Evolutionary conservation across 1,284 basidiomycete genomes (phyloP).

Genomic region (Sporisorium reilianum): DNA sequence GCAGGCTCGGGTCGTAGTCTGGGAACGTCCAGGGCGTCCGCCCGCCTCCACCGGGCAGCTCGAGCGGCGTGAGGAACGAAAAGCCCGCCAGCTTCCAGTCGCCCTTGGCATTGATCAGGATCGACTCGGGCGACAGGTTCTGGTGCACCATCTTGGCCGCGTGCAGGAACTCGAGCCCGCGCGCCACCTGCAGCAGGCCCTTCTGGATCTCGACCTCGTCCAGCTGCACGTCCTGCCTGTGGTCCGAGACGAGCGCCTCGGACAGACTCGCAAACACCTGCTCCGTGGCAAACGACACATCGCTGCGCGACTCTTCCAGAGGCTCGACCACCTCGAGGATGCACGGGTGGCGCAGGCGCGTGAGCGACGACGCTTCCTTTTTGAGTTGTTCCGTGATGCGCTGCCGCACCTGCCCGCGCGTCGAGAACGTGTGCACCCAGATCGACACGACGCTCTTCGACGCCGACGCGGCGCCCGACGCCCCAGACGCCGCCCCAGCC

Average conservation of each 20-base stretch:
- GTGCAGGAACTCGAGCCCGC: conserved; percentile 92
- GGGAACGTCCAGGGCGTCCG: conserved; percentile 88
- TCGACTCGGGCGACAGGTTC: conserved; percentile 80
- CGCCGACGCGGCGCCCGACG: conserved; percentile 5
- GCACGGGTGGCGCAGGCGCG: conserved; percentile 89
- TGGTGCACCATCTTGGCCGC: conserved; percentile 90
- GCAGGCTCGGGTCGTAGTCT: conserved; percentile 83
- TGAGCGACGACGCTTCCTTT: conserved; percentile 79
- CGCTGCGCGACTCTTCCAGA: conserved; percentile 86
- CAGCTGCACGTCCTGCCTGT: conserved; percentile 55
- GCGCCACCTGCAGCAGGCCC: conserved; percentile 91
- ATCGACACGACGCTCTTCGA: conserved; percentile 49
- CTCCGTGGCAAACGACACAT: conserved; percentile 93
- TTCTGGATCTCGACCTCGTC: conserved; percentile 85
- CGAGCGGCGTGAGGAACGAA: conserved; percentile 82
- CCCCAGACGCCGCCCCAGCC: conserved; percentile 6
- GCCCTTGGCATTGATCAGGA: conserved; percentile 75
- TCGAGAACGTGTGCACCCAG: conserved; percentile 58
- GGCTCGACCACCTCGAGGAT: conserved; percentile 99
- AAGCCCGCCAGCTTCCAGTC: conserved; percentile 98
- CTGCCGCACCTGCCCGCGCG: conserved; percentile 43
- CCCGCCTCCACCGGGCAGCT: conserved; percentile 76
- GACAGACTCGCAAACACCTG: conserved; percentile 63
- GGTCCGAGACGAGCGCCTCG: conserved; percentile 40
- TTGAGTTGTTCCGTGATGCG: conserved; percentile 61